Percentiles rank a stretch among this genome's conserved stretches.
Conservation (phyloP, 2,329 filamentous ascomycete species). For the Alternaria arborescens region DNA sequence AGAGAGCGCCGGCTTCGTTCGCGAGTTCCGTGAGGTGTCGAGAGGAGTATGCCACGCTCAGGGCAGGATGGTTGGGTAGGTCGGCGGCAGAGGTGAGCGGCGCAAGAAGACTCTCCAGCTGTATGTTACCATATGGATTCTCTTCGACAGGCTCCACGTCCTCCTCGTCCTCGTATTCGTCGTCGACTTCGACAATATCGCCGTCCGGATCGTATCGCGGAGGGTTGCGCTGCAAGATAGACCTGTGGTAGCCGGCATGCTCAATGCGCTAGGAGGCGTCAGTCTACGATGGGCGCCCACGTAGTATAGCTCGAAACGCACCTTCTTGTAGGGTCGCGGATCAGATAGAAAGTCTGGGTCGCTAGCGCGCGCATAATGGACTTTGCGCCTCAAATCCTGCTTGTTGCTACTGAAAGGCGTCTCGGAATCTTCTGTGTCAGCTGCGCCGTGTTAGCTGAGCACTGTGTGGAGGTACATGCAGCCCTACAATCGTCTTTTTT, state of each 20-base stretch:
- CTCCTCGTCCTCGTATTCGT: slow-evolving; percentile 72
- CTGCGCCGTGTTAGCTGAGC: slow-evolving; percentile 55
- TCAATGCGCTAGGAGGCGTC: slow-evolving; percentile 67
- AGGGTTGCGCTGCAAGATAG: slow-evolving; percentile 78
- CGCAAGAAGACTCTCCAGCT: slow-evolving; percentile 75
- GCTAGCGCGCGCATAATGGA: slow-evolving; percentile 74
- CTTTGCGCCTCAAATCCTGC: slow-evolving; percentile 79
- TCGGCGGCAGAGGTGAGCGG: slow-evolving; percentile 79
- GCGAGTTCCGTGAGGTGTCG: slow-evolving; percentile 76
- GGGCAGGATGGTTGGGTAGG: slow-evolving; percentile 75
- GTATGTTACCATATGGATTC: slow-evolving; percentile 77
- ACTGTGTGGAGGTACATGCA: background rate
- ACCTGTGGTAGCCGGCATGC: slow-evolving; percentile 75
- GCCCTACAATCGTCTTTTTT: slow-evolving; percentile 47
- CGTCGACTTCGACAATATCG: slow-evolving; percentile 76
- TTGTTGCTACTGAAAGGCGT: slow-evolving; percentile 76
- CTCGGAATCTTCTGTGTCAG: slow-evolving; percentile 79
- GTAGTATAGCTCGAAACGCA: slow-evolving; percentile 48
- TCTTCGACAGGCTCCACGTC: slow-evolving; percentile 69
- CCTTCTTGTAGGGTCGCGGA: slow-evolving; percentile 75
- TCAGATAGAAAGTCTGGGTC: slow-evolving; percentile 68
- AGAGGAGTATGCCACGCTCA: slow-evolving; percentile 78
- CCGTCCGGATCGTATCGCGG: slow-evolving; percentile 79
- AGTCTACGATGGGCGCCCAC: slow-evolving; percentile 21
- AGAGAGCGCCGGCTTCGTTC: slow-evolving; percentile 72